Percentiles rank a stretch among this genome's conserved stretches.
These are phyloP conservation scores for Russula brevipes DNA, from an alignment of 768 basidiomycete species.

Conservation along the genomic window DNA sequence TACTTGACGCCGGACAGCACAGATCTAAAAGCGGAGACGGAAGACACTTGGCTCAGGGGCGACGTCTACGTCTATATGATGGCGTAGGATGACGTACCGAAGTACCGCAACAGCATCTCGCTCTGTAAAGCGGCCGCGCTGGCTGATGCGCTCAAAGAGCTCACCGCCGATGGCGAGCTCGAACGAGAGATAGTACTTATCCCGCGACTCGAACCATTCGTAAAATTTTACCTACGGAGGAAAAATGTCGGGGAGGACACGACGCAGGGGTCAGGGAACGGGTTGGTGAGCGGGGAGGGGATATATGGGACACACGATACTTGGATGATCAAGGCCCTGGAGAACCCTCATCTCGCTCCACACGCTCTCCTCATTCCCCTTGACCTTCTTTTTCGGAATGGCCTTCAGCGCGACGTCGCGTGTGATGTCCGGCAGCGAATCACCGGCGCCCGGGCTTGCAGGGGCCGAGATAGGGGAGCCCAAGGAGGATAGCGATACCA, in stretches of 20 bases:
- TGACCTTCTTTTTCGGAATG: conserved; percentile 93
- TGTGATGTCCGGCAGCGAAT: conserved; percentile 32
- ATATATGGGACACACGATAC: conserved; percentile 57
- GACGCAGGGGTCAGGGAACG: too few species aligned
- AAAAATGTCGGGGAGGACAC: background rate
- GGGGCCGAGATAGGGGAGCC: background rate
- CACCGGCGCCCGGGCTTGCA: too few species aligned
- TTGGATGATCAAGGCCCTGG: conserved; percentile 83
- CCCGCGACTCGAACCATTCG: conserved; percentile 92
- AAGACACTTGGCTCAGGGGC: background rate
- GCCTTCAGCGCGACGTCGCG: conserved; percentile 85
- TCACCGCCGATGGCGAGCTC: conserved; percentile 94
- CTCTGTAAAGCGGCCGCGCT: conserved; percentile 90
- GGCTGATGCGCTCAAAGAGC: conserved; percentile 82
- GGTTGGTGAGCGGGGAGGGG: background rate
- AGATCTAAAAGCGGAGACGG: conserved; percentile 38
- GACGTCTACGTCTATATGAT: background rate
- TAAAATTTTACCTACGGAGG: conserved; percentile 81
- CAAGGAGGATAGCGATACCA: background rate
- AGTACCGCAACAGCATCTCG: conserved; percentile 79
- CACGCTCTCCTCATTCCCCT: conserved; percentile 82
- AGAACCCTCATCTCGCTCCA: conserved; percentile 94
- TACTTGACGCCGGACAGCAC: conserved; percentile 83
- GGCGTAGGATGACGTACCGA: conserved; percentile 41
- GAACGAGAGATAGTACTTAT: conserved; percentile 94